Evolutionary conservation across 2,329 filamentous ascomycete genomes (phyloP).

Genomic region (Aspergillus novoparasiticus): DNA sequence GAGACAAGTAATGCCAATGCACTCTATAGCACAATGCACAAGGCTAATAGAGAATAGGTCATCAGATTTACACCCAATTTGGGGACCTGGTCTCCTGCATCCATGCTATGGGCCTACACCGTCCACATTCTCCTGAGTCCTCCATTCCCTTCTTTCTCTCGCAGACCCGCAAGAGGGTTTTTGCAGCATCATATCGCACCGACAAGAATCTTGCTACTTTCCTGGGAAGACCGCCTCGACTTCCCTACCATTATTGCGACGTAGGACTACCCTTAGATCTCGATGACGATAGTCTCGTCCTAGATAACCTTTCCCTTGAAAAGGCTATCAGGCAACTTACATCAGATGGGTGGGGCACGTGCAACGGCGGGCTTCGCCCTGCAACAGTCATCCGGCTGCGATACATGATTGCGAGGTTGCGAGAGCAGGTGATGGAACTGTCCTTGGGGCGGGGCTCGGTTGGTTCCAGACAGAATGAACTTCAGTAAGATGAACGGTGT

Average conservation of each 20-base stretch:
- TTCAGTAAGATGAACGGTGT: background rate
- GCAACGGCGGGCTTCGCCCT: slow-evolving; percentile 17
- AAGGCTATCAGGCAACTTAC: slow-evolving; percentile 18
- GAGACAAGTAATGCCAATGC: slow-evolving; percentile 4
- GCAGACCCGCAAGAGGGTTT: slow-evolving; percentile 6
- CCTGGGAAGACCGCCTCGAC: slow-evolving; percentile 10
- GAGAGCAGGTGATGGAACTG: slow-evolving; percentile 27
- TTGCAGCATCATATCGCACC: slow-evolving; percentile 5
- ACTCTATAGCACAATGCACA: background rate
- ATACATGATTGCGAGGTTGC: slow-evolving; percentile 22
- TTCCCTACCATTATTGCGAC: slow-evolving; percentile 9
- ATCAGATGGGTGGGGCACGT: slow-evolving; percentile 23
- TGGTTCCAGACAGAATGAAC: background rate
- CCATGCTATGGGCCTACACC: slow-evolving; percentile 2
- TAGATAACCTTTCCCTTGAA: slow-evolving; percentile 10
- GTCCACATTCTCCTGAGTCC: background rate
- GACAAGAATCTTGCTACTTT: slow-evolving; percentile 12
- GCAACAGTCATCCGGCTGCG: slow-evolving; percentile 24
- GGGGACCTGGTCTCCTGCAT: slow-evolving; percentile 6
- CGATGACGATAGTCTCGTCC: slow-evolving; percentile 5
- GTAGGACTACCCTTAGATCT: slow-evolving; percentile 5
- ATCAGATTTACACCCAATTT: slow-evolving; percentile 8
- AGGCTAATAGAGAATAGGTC: slow-evolving; percentile 4
- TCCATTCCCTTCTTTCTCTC: slow-evolving; percentile 5
- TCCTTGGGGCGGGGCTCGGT: slow-evolving; percentile 15